Percentiles rank a stretch among this genome's conserved stretches.
phyloP scores from a whole-genome alignment of 2,329 filamentous ascomycete genomes.

The Ophiocordyceps camponoti-leonardi region DNA sequence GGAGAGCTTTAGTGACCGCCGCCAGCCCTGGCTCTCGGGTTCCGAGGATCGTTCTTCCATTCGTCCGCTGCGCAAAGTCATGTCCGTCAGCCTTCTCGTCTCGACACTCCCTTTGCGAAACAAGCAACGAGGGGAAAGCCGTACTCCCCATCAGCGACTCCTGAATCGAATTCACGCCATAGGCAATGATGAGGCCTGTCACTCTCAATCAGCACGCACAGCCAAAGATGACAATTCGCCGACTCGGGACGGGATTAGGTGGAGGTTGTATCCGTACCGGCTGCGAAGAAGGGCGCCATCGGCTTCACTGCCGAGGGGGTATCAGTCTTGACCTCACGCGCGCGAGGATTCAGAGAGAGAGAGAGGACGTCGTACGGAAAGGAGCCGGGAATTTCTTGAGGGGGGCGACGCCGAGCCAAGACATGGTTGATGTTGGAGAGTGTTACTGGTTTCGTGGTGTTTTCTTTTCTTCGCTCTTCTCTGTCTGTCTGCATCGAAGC shows the following conservation, averaged over 20 bases:
- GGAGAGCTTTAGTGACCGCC: constrained; percentile 24
- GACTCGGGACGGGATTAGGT: too few relatives aligned
- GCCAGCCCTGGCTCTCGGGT: constrained; percentile 41
- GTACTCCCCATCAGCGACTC: constrained; percentile 63
- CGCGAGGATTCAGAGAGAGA: too few relatives aligned
- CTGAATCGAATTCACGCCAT: constrained; percentile 77
- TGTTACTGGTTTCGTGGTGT: neutral
- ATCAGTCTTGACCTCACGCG: neutral
- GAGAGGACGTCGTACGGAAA: constrained; percentile 44
- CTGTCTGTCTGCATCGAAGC: constrained; percentile 2
- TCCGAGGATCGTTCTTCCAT: constrained; percentile 94
- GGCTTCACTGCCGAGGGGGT: constrained; percentile 49
- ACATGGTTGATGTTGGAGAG: constrained; percentile 39
- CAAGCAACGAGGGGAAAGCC: constrained; percentile 2
- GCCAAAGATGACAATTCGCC: neutral
- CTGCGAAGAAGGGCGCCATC: constrained; percentile 84
- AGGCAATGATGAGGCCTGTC: constrained; percentile 70
- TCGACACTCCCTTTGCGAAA: too few relatives aligned
- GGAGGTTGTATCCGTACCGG: constrained; percentile 75
- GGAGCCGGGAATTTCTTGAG: constrained; percentile 69
- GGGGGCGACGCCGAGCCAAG: constrained; percentile 48
- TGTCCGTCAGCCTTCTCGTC: constrained; percentile 8
- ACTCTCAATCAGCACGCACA: neutral
- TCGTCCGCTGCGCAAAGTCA: constrained; percentile 50
- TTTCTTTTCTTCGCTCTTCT: neutral